Percentiles rank a stretch among this genome's conserved stretches.
phyloP scores from a whole-genome alignment of 352 stramenopile genomes.

The Aphanomyces invadans region DNA sequence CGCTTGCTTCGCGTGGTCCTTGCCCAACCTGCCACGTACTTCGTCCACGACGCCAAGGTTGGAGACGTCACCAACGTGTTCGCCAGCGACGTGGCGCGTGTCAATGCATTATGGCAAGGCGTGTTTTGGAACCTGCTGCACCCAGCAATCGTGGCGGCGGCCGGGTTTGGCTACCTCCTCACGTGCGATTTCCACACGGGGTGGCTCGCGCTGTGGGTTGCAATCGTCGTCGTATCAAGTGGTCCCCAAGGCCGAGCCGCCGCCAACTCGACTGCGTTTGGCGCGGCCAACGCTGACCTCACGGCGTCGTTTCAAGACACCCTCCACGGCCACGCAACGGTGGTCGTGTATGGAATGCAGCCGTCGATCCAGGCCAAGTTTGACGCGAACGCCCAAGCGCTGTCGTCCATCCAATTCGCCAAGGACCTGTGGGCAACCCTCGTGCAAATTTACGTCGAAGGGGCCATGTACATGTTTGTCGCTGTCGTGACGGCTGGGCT shows the following conservation, averaged over 20 bases:
- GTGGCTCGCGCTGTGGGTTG: not conserved
- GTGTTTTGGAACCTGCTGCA: conserved; percentile 24
- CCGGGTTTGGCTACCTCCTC: conserved; percentile 12
- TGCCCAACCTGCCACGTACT: not conserved
- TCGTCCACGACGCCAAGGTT: not conserved
- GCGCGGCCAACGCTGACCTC: not conserved
- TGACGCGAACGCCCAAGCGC: not conserved
- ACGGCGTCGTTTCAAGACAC: conserved; percentile 15
- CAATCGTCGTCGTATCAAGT: not conserved
- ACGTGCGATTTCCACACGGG: not conserved
- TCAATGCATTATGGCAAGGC: conserved; percentile 24
- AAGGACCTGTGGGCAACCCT: conserved; percentile 58
- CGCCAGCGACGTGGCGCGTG: conserved; percentile 13
- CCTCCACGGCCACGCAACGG: not conserved
- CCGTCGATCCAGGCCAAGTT: not conserved
- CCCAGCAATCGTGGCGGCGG: not conserved
- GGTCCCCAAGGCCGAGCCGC: conserved; percentile 4
- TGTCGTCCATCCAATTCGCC: not conserved
- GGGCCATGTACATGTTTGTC: conserved; percentile 84
- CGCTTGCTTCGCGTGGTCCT: not conserved
- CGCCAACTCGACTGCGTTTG: conserved; percentile 12
- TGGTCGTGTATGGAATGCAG: not conserved
- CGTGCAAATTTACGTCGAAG: conserved; percentile 86
- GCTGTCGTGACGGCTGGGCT: conserved; percentile 78
- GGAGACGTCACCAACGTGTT: conserved; percentile 21